Percentiles rank a stretch among this genome's conserved stretches.
Conservation (phyloP, 345 rosid species). For the Eucalyptus cloeziana region DNA sequence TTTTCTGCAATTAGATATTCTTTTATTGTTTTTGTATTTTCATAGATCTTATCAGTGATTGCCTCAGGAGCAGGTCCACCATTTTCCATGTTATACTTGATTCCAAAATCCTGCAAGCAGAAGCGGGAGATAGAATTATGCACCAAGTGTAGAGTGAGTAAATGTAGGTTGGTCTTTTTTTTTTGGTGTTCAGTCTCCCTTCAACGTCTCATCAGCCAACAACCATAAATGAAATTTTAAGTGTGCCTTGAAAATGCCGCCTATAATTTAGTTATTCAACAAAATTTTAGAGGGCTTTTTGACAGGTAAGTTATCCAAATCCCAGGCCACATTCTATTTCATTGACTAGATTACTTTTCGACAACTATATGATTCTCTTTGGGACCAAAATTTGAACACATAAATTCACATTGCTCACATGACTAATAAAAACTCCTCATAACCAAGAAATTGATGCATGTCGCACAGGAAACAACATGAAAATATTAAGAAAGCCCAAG, state of each 20-base stretch:
- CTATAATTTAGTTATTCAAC: background rate
- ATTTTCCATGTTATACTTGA: conserved; percentile 98
- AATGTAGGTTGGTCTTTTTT: background rate
- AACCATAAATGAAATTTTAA: background rate
- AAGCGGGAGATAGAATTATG: background rate
- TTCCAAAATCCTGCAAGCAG: conserved; percentile 79
- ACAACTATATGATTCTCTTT: background rate
- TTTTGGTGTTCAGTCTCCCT: background rate
- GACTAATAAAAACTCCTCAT: background rate
- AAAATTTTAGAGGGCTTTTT: background rate
- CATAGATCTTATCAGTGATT: conserved; percentile 88
- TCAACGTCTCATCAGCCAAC: background rate
- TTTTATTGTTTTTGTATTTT: conserved; percentile 84
- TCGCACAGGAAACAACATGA: background rate
- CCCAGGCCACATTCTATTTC: background rate
- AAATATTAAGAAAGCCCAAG: background rate
- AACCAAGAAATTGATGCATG: background rate
- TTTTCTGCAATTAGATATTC: conserved; percentile 72
- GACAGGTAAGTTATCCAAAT: background rate
- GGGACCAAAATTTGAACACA: background rate
- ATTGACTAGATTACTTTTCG: background rate
- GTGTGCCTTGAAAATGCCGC: background rate
- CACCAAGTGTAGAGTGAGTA: background rate
- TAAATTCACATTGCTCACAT: background rate
- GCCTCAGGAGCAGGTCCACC: conserved; percentile 99